These are phyloP conservation scores for Paraurostyla sp. DNA, from an alignment of 73 alveolate species.

Conservation along the genomic window DNA sequence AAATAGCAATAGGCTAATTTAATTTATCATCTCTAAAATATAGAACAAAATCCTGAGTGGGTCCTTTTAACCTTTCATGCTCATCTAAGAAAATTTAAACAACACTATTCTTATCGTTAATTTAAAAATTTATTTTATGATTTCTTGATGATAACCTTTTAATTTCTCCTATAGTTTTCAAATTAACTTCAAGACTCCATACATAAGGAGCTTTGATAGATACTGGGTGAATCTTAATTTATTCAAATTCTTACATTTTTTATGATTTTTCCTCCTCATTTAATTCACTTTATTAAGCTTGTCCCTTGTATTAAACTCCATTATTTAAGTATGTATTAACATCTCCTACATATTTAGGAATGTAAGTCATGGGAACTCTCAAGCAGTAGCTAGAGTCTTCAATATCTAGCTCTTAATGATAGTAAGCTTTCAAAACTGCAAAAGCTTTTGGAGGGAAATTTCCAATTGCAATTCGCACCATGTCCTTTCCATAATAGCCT, in stretches of 20 bases:
- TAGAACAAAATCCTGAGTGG: slow-evolving; percentile 19
- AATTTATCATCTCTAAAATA: slow-evolving; percentile 8
- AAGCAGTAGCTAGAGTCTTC: slow-evolving; percentile 68
- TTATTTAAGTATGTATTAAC: not conserved
- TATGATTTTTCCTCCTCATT: not conserved
- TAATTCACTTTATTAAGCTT: not conserved
- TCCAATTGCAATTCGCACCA: slow-evolving; percentile 68
- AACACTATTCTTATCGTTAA: not conserved
- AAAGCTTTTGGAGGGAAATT: slow-evolving; percentile 65
- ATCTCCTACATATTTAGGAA: slow-evolving; percentile 48
- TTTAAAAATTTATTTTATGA: not conserved
- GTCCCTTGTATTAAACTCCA: not conserved
- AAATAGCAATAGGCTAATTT: slow-evolving; percentile 18
- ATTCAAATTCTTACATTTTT: not conserved
- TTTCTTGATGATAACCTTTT: not conserved
- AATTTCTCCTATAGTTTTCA: slow-evolving; percentile 11
- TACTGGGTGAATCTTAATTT: not conserved
- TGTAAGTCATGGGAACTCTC: slow-evolving; percentile 50
- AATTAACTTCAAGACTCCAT: not conserved
- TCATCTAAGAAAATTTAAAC: not conserved
- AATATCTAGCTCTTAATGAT: slow-evolving; percentile 38
- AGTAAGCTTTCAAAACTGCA: not conserved
- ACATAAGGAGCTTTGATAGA: not conserved
- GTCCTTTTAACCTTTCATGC: not conserved
- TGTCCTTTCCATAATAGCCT: slow-evolving; percentile 42